A percentile compares a stretch with the other conserved stretches of the same genome.
Evolutionary conservation across 1,284 basidiomycete species (phyloP).

Genomic region (Rugosomyces carneus): DNA sequence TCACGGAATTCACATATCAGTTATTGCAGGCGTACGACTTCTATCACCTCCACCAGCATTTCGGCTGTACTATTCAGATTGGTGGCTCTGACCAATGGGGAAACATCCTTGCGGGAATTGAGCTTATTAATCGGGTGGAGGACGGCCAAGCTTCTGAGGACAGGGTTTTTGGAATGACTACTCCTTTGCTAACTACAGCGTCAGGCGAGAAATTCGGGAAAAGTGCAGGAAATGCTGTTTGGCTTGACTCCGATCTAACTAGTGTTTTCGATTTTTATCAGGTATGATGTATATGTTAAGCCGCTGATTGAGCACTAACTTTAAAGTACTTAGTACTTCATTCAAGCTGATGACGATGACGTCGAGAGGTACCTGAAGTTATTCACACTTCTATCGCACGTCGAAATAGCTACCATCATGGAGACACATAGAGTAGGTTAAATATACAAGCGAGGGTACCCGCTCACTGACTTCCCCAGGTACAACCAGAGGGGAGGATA

Average conservation of each 20-base stretch:
- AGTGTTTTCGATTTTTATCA: slow-evolving; percentile 91
- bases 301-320: slow-evolving; percentile 1
- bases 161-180: slow-evolving; percentile 80
- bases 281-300: slow-evolving; percentile 35
- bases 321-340: slow-evolving; percentile 67
- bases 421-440: slow-evolving; percentile 48
- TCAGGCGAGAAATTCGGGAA: slow-evolving; percentile 97
- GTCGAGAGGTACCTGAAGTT: slow-evolving; percentile 77
- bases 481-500: slow-evolving; percentile 48
- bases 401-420: slow-evolving; percentile 56
- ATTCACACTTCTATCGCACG: slow-evolving; percentile 74
- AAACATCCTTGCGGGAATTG: slow-evolving; percentile 92
- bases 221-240: slow-evolving; percentile 93
- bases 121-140: slow-evolving; percentile 67
- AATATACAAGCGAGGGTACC: not conserved
- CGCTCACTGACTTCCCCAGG: slow-evolving; percentile 26
- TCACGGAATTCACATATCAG: slow-evolving; percentile 97
- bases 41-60: slow-evolving; percentile 63
- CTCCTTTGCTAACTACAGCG: slow-evolving; percentile 88
- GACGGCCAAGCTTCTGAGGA: slow-evolving; percentile 13
- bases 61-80: slow-evolving; percentile 81
- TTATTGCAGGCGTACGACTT: slow-evolving; percentile 97
- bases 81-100: slow-evolving; percentile 99
- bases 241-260: slow-evolving; percentile 75
- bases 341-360: slow-evolving; percentile 77